Percentiles rank a stretch among this genome's conserved stretches.
Conservation (phyloP, 106 monocot species). For the Platanthera zijinensis region DNA sequence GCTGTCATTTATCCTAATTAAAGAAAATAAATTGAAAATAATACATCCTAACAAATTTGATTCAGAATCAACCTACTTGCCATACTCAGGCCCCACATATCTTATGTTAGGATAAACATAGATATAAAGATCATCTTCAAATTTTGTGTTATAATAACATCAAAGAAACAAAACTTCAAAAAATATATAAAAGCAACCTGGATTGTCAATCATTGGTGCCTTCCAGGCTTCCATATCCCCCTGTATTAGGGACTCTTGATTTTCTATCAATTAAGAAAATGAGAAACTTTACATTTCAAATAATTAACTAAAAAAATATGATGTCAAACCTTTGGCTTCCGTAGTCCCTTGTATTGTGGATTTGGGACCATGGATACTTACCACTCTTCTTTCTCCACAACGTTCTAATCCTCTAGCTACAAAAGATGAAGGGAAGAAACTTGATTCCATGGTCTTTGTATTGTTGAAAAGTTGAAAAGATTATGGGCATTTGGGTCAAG, state of each 20-base stretch:
- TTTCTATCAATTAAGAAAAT: constrained; percentile 25
- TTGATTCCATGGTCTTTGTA: too few species aligned
- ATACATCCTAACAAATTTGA: not conserved
- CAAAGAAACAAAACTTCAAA: too few species aligned
- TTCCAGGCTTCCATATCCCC: constrained; percentile 88
- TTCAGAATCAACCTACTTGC: too few species aligned
- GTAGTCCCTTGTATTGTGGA: constrained; percentile 75
- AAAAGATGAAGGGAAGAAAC: not conserved
- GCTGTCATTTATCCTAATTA: constrained; percentile 19
- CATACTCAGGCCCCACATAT: constrained; percentile 37
- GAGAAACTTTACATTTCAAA: not conserved
- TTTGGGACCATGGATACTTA: constrained; percentile 54
- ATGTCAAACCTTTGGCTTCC: constrained; percentile 43
- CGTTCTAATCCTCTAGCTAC: constrained; percentile 75
- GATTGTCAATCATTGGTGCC: constrained; percentile 90
- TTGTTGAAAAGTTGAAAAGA: too few species aligned
- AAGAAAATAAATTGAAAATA: not conserved
- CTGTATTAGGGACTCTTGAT: constrained; percentile 75
- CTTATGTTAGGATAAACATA: constrained; percentile 61
- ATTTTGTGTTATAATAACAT: constrained; percentile 37
- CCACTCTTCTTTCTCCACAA: constrained; percentile 73
- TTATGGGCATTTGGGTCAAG: constrained; percentile 32
- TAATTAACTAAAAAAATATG: not conserved
- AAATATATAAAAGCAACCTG: too few species aligned
- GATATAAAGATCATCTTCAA: constrained; percentile 60